phyloP scores from a whole-genome alignment of 2,329 filamentous ascomycete genomes.

The Colletotrichum kahawae region DNA sequence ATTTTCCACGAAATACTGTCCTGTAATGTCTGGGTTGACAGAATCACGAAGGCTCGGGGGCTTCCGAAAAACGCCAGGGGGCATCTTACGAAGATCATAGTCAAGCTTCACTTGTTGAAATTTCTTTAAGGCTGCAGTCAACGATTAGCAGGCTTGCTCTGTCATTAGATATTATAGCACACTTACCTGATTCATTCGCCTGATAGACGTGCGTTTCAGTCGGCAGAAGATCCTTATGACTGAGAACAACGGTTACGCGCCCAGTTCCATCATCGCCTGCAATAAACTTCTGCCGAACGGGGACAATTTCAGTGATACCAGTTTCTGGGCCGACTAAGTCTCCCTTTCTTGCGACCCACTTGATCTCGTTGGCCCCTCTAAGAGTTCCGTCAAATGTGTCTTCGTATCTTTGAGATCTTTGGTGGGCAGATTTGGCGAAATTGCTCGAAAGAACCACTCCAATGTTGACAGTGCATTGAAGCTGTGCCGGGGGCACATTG shows the following conservation, averaged over 20 bases:
- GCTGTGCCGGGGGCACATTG: background rate
- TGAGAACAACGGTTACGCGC: slow-evolving; percentile 5
- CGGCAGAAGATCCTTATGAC: background rate
- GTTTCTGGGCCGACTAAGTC: slow-evolving; percentile 17
- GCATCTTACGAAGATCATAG: slow-evolving; percentile 5
- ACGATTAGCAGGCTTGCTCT: too few species aligned
- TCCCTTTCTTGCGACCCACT: slow-evolving; percentile 22
- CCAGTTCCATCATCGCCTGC: background rate
- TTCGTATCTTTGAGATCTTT: slow-evolving; percentile 4
- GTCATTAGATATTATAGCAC: too few species aligned
- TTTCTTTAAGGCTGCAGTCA: too few species aligned
- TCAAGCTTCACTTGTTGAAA: background rate
- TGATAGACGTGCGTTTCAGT: background rate
- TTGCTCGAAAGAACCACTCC: background rate
- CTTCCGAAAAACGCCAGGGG: too few species aligned
- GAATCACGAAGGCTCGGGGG: too few species aligned
- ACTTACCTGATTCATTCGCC: background rate
- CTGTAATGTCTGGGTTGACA: too few species aligned
- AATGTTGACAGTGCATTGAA: slow-evolving; percentile 2
- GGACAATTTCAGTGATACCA: background rate
- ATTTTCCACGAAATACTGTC: background rate
- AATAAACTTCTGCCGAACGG: background rate
- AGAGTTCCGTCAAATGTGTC: slow-evolving; percentile 12
- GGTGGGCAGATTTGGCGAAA: background rate
- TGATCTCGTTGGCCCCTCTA: slow-evolving; percentile 7